These are phyloP conservation scores for Epichloe aotearoae DNA, from an alignment of 2,329 filamentous ascomycete genomes.

Conservation along the genomic window DNA sequence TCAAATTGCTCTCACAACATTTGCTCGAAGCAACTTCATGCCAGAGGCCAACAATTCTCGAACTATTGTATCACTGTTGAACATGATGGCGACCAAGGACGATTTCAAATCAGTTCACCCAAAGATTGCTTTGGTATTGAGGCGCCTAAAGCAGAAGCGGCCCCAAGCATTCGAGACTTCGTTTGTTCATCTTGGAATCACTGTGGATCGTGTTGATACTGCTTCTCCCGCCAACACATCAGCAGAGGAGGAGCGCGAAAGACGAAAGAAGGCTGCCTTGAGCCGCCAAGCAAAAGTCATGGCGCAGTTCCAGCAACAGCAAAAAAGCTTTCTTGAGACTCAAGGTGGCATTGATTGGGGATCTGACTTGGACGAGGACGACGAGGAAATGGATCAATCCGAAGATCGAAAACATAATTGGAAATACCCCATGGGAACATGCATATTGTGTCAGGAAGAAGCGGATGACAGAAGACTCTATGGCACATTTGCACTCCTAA, in stretches of 20 bases:
- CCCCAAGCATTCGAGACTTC: constrained; percentile 59
- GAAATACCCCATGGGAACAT: constrained; percentile 87
- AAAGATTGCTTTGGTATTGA: constrained; percentile 73
- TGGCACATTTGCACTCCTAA: constrained; percentile 84
- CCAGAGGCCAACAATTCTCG: constrained; percentile 40
- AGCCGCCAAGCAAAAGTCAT: constrained; percentile 88
- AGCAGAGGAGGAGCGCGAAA: constrained; percentile 60
- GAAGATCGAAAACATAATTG: constrained; percentile 55
- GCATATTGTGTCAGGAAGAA: constrained; percentile 93
- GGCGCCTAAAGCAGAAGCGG: constrained; percentile 71
- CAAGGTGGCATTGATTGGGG: constrained; percentile 85
- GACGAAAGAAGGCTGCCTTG: constrained; percentile 80
- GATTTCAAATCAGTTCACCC: constrained; percentile 72
- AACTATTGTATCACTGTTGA: constrained; percentile 51
- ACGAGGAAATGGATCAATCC: constrained; percentile 42
- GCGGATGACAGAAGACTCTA: constrained; percentile 81
- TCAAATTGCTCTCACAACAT: constrained; percentile 51
- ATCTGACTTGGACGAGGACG: constrained; percentile 59
- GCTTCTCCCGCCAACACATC: constrained; percentile 62
- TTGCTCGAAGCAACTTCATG: constrained; percentile 49
- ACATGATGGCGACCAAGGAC: constrained; percentile 50
- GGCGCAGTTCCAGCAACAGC: constrained; percentile 96
- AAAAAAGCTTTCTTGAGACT: constrained; percentile 84
- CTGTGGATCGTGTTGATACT: constrained; percentile 68
- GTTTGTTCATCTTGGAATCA: constrained; percentile 49